A percentile compares a stretch with the other conserved stretches of the same genome.
Evolutionary conservation across 2,329 filamentous ascomycete genomes (phyloP).

Genomic region (Exophiala aquamarina): DNA sequence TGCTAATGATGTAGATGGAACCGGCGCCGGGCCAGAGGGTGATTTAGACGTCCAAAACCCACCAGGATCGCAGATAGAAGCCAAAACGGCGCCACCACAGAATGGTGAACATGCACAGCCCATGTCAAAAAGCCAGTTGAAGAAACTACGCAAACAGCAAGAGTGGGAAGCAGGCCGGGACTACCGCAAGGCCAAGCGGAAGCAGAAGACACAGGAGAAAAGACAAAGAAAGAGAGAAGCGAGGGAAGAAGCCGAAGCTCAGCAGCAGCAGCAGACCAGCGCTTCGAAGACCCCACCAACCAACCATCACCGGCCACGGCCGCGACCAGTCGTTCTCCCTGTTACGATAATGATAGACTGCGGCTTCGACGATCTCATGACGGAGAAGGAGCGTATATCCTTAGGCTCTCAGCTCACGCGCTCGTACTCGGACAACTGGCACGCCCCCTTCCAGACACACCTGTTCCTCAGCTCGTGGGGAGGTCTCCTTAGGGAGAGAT

Average conservation of each 20-base stretch:
- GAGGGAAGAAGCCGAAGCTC: conserved; percentile 33
- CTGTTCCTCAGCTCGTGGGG: conserved; percentile 77
- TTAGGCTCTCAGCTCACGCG: conserved; percentile 81
- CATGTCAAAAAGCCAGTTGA: conserved; percentile 83
- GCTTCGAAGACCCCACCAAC: conserved; percentile 24
- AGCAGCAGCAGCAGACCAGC: conserved; percentile 19
- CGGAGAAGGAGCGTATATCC: conserved; percentile 79
- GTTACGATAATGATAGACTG: conserved; percentile 86
- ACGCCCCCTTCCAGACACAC: conserved; percentile 66
- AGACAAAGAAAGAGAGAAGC: conserved; percentile 49
- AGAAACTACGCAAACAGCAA: conserved; percentile 71
- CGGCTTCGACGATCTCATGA: conserved; percentile 88
- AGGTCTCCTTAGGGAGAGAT: conserved; percentile 74
- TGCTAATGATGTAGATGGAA: conserved; percentile 26
- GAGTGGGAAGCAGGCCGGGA: conserved; percentile 73
- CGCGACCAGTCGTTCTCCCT: conserved; percentile 61
- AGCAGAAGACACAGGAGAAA: conserved; percentile 56
- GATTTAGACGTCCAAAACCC: conserved; percentile 12
- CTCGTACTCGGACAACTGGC: conserved; percentile 84
- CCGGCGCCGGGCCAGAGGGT: conserved; percentile 26
- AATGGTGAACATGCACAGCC: conserved; percentile 10
- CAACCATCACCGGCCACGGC: conserved; percentile 30
- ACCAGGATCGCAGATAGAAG: conserved; percentile 2
- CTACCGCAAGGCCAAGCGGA: conserved; percentile 57
- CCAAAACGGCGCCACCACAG: neutral